Evolutionary conservation across 495 filamentous ascomycete species (phyloP), one percentile per base, ranked within the genome.

Genomic region (Pyrenula massariospora): DNA sequence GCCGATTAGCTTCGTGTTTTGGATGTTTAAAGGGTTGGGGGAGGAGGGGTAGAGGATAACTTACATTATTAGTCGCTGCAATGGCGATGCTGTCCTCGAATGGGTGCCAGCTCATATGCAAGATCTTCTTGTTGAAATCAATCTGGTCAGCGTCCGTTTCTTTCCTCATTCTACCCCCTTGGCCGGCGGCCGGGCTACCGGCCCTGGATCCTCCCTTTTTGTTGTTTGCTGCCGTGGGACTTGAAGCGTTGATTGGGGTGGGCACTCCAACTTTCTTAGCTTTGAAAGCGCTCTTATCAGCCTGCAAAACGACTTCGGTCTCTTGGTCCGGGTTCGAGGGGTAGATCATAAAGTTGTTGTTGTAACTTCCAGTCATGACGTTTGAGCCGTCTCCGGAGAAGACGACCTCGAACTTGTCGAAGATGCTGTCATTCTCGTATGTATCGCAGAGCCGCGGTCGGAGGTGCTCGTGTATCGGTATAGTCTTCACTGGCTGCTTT

Each of bases 311-410:
- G 50, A 98, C 90, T 72, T 98, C 93, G 3, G 92, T 91, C 65
- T 98, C 94, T 72, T 92, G 91, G 59, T 89, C 86, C 3, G 90
- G 88, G 62, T 96, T 91, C 25, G 91, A 93, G 0, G 93, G 93
- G 71, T 98, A 98, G 63, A 98, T 98, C 93, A 98, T 98, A 78
- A 98, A 98, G 74, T 98, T 98, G 74, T 98, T 98, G 81, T 98
- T 98, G 77, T 98, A 98, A 68, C 89, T 95, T 62, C 93, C 93
- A 3, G 93, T 98, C 93, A 98, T 98, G 57, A 97, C 93, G 65
- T 98, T 96, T 76, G 94, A 92, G 10, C 90, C 90, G 69, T 97
- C 93, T 15, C 93, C 93, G 2, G 92, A 96, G 72, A 98, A 97
- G 47, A 97, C 94, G 56, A 98, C 93, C 73, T 98, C 93, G 61